These are phyloP conservation scores for Thraustochytrium striatum DNA, from an alignment of 352 stramenopile genomes.

Conservation along the genomic window DNA sequence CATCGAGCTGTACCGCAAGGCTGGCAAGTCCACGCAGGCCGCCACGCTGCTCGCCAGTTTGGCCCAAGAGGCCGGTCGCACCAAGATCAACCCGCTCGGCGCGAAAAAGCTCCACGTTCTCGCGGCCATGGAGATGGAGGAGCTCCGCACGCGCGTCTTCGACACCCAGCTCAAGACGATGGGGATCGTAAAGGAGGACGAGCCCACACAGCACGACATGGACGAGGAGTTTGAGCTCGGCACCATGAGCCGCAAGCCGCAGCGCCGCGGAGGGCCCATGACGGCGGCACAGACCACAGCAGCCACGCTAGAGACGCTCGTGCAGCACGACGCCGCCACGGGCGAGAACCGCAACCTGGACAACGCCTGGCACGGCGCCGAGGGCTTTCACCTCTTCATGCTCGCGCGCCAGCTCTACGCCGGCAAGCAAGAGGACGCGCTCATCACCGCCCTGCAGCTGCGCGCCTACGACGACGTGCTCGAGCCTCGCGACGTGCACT, in stretches of 20 bases:
- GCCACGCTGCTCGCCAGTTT: conserved; percentile 80
- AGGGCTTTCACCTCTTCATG: conserved; percentile 87
- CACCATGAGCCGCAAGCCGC: conserved; percentile 51
- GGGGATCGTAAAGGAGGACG: neutral
- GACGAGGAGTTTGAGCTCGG: conserved; percentile 39
- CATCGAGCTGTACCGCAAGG: conserved; percentile 84
- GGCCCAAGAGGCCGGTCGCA: conserved; percentile 67
- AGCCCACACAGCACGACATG: conserved; percentile 6
- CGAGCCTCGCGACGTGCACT: conserved; percentile 80
- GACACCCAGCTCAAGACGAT: conserved; percentile 37
- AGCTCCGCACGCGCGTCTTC: conserved; percentile 73
- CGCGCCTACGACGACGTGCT: conserved; percentile 84
- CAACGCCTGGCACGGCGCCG: conserved; percentile 84
- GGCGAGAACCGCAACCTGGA: conserved; percentile 61
- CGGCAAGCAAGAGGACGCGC: conserved; percentile 69
- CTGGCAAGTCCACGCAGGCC: conserved; percentile 83
- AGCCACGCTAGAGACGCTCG: conserved; percentile 46
- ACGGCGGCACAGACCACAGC: conserved; percentile 67
- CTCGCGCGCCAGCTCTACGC: conserved; percentile 82
- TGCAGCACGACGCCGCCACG: conserved; percentile 34
- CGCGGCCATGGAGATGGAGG: conserved; percentile 85
- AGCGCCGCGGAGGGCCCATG: conserved; percentile 80
- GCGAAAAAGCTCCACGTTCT: conserved; percentile 89
- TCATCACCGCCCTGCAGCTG: conserved; percentile 78
- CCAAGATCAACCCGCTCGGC: conserved; percentile 66